Conservation (phyloP, 2,329 filamentous ascomycete species). For the Aspergillus chevalieri region DNA sequence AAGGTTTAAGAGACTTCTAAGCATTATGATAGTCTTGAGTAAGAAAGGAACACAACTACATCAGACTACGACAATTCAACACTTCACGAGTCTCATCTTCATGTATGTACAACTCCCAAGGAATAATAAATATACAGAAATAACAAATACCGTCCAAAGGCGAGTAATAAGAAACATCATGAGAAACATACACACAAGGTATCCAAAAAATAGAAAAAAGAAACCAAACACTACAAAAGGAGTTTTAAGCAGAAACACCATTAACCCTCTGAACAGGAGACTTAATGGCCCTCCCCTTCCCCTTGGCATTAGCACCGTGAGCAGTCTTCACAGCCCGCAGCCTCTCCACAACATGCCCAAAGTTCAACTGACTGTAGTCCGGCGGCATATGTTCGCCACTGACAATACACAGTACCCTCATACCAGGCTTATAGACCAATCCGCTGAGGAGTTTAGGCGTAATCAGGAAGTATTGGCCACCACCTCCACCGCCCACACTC, state of each 20-base stretch:
- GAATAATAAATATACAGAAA: too few species aligned
- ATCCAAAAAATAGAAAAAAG: too few species aligned
- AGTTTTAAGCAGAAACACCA: neutral
- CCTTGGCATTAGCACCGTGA: constrained; percentile 4
- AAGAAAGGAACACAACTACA: too few species aligned
- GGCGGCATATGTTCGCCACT: constrained; percentile 63
- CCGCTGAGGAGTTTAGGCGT: constrained; percentile 89
- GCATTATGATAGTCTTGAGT: too few species aligned
- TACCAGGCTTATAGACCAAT: constrained; percentile 78
- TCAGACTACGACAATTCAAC: too few species aligned
- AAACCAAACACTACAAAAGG: too few species aligned
- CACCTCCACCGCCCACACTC: constrained; percentile 30
- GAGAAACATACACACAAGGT: too few species aligned
- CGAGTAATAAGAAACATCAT: too few species aligned
- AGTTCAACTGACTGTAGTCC: constrained; percentile 33
- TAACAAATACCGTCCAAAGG: too few species aligned
- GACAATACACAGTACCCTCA: constrained; percentile 90
- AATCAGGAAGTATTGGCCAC: constrained; percentile 85
- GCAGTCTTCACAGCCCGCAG: constrained; percentile 25
- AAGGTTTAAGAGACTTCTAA: too few species aligned
- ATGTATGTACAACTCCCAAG: too few species aligned
- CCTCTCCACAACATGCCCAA: constrained; percentile 27
- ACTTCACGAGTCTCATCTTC: too few species aligned
- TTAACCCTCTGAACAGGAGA: constrained; percentile 1
- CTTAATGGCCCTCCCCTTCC: constrained; percentile 11